phyloP scores from a whole-genome alignment of 768 basidiomycete species.

The Lactarius akahatsu region DNA sequence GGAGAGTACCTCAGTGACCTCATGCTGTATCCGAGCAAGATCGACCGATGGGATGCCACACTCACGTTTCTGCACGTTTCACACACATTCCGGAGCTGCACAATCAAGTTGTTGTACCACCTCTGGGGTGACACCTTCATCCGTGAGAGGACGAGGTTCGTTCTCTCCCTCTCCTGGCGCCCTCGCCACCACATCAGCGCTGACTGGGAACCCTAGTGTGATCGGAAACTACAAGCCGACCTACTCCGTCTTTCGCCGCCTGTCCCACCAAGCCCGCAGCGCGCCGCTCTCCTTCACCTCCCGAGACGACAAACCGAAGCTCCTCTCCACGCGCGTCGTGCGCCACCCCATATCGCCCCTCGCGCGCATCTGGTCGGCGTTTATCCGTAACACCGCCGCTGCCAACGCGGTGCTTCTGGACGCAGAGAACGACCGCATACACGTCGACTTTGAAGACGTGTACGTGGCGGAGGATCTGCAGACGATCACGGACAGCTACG shows the following conservation, averaged over 20 bases:
- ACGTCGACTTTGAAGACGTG: conserved; percentile 20
- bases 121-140: conserved; percentile 30
- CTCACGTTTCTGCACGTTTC: conserved; percentile 24
- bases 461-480: conserved; percentile 17
- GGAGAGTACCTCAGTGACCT: conserved; percentile 24
- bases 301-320: conserved; percentile 8
- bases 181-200: background rate
- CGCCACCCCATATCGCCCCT: conserved; percentile 29
- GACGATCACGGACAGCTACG: conserved; percentile 18
- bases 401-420: conserved; percentile 21
- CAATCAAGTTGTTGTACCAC: conserved; percentile 25
- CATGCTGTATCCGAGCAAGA: conserved; percentile 21
- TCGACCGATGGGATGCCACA: conserved; percentile 21
- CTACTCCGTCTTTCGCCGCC: conserved; percentile 14
- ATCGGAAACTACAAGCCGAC: conserved; percentile 28
- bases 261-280: conserved; percentile 16
- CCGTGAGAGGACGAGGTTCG: conserved; percentile 22
- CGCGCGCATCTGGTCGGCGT: conserved; percentile 25
- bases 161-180: background rate
- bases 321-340: conserved; percentile 24
- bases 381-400: conserved; percentile 22
- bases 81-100: conserved; percentile 22
- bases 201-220: conserved; percentile 15
- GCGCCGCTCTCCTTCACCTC: conserved; percentile 11
- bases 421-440: conserved; percentile 9